Evolutionary conservation across 177 flowering plant species (phyloP), one percentile per base, ranked within the genome.

Genomic region (Vitis hybrid): DNA sequence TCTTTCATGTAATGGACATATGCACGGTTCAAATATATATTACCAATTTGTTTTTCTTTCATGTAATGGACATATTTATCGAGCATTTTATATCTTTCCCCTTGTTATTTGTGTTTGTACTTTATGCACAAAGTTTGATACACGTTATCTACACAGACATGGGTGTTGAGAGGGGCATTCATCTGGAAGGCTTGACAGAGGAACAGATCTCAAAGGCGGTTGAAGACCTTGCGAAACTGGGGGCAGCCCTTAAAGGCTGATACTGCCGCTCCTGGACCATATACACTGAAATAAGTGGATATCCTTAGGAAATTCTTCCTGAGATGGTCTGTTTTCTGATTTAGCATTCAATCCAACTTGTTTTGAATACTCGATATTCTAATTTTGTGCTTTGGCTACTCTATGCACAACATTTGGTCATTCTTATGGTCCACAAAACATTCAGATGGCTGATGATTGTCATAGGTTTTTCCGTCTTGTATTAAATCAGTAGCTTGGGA

Each of bases 91-190:
- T 55, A 9, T 18, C 13, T 55, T 55, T 55, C 1, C 16, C 62
- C 8, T 19, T 59, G 10, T 59, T 19, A 16, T 59, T 59, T 39
- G 45, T 39, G 45, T 39, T 39, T 39, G 0, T 39, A 39, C 45
- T 39, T 39, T 39, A 39, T 39, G 8, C 45, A 39, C 45, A 39
- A 39, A 39, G 45, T 39, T 39, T 39, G 45, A 39, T 39, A 39
- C 8, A 39, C 8, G 45, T 39, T 39, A 39, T 26, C 10, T 57
- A 10, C 13, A 51, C 77, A 82, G 84, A 82, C 54, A 63, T 74
- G 73, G 85, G 85, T 34, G 73, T 78, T 10, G 83, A 82, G 72
- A 80, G 70, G 59, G 83, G 80, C 52, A 29, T 80, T 65, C 78
- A 57, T 16, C 63, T 82, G 78, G 78, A 71, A 61, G 83, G 85